Evolutionary conservation across 345 rosid genomes (phyloP), one percentile per base, ranked within the genome.

Genomic region (Lenwebbia sp.): DNA sequence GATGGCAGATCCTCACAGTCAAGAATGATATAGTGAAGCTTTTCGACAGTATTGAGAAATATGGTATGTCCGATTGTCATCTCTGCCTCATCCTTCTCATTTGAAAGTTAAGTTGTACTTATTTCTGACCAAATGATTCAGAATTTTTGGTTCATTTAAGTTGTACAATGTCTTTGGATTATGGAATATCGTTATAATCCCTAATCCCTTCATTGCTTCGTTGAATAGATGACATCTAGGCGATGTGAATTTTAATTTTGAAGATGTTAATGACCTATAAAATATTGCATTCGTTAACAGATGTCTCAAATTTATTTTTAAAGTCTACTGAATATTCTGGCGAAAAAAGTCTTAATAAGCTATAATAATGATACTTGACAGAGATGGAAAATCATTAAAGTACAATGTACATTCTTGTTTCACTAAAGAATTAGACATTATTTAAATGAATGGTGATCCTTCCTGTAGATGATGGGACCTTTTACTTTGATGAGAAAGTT

Each of bases 21-120:
- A 94, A 92, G 89, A 95, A 83, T 82, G 95, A 92, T 85, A 91
- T 95, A 90, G 57, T 90, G 92, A 96, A 98, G 92, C 96, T 98
- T 87, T 95, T 94, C 89, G 99, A 96, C 90, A 90, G 93, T 85
- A 91, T 95, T 82, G 92, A 95, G 88, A 94, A 93, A 89, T 97
- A 95, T 90, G 98, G 99, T 98, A 93, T 41, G 92, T 37, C 81
- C 17, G 81, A 70, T 19, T 70, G 40, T 37, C 47, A 70, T 37
- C 47, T 70, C 25, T 70, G 81, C 81, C 81, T 70, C 81, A 37
- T 37, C 26, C 81, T 21, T 9, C 0, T 37, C 47, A 70, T 37
- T 33, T 70, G 47, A 37, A 70, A 70, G 7, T 70, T 70, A 70
- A 70, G 81, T 37, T 37, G 81, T 70, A 70, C 47, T 37, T 70